Evolutionary conservation across 805 yeast genomes (phyloP), one percentile per base, ranked within the genome.

Genomic region (Candida quercuum): DNA sequence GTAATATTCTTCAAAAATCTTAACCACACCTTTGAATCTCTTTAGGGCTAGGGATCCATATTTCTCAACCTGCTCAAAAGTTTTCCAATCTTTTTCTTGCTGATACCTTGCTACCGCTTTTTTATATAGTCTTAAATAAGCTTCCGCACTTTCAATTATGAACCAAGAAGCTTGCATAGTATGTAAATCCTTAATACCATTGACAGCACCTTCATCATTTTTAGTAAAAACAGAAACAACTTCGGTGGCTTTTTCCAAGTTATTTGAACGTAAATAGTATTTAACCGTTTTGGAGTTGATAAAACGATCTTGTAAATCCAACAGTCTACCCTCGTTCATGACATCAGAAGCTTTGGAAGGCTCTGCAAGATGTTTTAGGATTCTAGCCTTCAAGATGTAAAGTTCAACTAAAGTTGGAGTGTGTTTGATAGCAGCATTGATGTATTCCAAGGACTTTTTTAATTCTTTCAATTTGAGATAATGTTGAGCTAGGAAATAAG

Each of bases 141-240:
- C 81, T 53, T 85, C 94, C 2, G 93, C 97, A 57, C 82, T 78
- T 56, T 87, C 96, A 14, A 73, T 61, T 45, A 93, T 63, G 44
- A 87, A 86, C 95, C 97, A 88, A 35, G 80, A 74, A n/a, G 83
- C 89, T 63, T 93, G 97, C 81, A 93, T 83, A 23, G 74, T 70
- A 53, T 86, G 94, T 50, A 91, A 67, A 56, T 93, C 97, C 48
- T 78, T 79, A 32, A 91, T 75, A 6, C 96, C 97, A 49, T 84
- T 85, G n/a, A 29, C 5, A 6, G 75, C 74, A 3, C 78, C 69
- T n/a, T 74, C 77, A 32, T 86, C 95, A 48, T 85, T 87, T 54
- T 82, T 82, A 15, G 97, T 87, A 68, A 93, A 93, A 40, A 86
- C 60, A 3, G 91, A 78, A 14, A 86, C 81, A 21, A 76, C 64